Evolutionary conservation across 2,329 filamentous ascomycete genomes (phyloP).

Genomic region (Aspergillus clavatus): DNA sequence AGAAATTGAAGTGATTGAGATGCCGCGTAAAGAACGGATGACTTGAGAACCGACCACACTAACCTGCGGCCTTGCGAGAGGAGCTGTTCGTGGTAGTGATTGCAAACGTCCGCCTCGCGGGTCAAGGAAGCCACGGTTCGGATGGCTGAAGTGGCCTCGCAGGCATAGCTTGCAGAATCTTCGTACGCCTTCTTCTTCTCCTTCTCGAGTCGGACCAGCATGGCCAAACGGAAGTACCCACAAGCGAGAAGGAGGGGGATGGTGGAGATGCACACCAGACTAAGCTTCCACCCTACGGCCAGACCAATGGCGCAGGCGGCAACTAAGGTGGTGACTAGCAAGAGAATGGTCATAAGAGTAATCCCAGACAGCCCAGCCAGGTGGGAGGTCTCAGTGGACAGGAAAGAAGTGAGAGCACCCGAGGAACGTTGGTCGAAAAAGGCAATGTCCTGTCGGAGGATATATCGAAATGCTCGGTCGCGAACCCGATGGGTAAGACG

Average conservation of each 20-base stretch:
- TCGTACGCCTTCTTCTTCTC: constrained; percentile 77
- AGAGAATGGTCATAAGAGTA: constrained; percentile 74
- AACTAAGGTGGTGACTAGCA: constrained; percentile 73
- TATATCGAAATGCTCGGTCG: constrained; percentile 73
- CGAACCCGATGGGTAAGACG: constrained; percentile 77
- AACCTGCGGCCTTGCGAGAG: constrained; percentile 59
- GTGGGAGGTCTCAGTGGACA: constrained; percentile 85
- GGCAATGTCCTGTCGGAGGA: constrained; percentile 86
- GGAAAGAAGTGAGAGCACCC: constrained; percentile 80
- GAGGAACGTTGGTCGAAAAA: constrained; percentile 93
- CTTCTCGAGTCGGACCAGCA: constrained; percentile 72
- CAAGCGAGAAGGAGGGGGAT: constrained; percentile 73
- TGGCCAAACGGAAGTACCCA: constrained; percentile 83
- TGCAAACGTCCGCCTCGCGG: constrained; percentile 74
- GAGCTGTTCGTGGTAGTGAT: constrained; percentile 64
- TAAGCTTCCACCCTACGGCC: constrained; percentile 82
- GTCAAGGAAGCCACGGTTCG: constrained; percentile 89
- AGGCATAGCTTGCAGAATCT: constrained; percentile 77
- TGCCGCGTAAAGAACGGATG: constrained; percentile 73
- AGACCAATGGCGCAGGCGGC: constrained; percentile 66
- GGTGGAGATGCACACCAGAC: constrained; percentile 72
- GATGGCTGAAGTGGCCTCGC: constrained; percentile 89
- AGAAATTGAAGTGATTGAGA: constrained; percentile 81
- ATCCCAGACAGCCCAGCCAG: constrained; percentile 81
- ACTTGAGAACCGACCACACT: constrained; percentile 70